A percentile compares a stretch with the other conserved stretches of the same genome.
These are phyloP conservation scores for Pseudogymnoascus sp. DNA, from an alignment of 2,329 filamentous ascomycete genomes.

Conservation along the genomic window DNA sequence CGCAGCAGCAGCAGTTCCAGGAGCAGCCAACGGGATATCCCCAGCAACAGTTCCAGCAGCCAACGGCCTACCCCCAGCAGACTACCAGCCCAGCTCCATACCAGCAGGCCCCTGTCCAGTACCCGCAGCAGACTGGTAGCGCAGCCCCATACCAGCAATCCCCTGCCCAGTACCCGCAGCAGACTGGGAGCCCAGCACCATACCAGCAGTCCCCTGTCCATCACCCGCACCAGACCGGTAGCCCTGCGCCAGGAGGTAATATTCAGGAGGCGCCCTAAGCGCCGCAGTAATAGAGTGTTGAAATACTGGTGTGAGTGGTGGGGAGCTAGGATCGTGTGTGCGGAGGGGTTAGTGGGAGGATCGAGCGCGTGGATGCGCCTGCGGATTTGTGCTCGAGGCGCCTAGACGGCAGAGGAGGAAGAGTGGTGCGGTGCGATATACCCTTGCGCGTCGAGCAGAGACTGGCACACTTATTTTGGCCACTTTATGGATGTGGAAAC, in stretches of 20 bases:
- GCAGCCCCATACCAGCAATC: not conserved
- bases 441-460: not conserved
- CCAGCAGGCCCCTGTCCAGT: not conserved
- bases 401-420: not conserved
- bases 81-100: not conserved
- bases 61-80: not conserved
- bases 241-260: not conserved
- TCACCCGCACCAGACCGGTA: not conserved
- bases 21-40: not conserved
- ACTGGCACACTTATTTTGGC: not conserved
- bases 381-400: not conserved
- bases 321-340: not conserved
- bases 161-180: not conserved
- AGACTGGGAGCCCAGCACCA: not conserved
- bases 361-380: not conserved
- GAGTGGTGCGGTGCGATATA: not conserved
- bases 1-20: conserved; percentile 1
- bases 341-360: not conserved
- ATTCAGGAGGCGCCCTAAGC: not conserved
- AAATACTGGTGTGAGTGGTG: not conserved
- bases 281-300: not conserved
- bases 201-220: not conserved
- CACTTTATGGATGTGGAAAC: not conserved
- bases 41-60: not conserved
- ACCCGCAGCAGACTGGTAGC: not conserved